These are phyloP conservation scores for Candida piceae DNA, from an alignment of 805 yeast genomes.

Conservation along the genomic window DNA sequence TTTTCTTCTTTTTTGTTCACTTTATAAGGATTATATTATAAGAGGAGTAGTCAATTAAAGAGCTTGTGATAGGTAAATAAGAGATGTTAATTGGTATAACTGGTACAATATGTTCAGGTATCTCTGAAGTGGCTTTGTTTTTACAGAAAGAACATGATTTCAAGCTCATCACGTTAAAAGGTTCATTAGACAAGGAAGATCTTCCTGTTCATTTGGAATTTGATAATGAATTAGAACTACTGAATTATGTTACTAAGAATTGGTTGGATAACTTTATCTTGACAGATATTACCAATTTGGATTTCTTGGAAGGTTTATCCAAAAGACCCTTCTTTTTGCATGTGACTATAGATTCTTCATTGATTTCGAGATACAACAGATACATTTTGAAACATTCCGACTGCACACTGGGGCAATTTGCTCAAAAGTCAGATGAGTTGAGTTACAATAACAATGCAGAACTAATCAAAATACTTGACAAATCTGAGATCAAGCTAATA, in stretches of 20 bases:
- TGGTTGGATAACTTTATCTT: constrained; percentile 66
- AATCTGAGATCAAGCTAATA: constrained; percentile 54
- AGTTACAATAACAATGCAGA: constrained; percentile 8
- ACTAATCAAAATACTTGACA: constrained; percentile 38
- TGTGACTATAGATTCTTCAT: constrained; percentile 71
- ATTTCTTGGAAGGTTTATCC: constrained; percentile 41
- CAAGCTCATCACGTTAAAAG: constrained; percentile 26
- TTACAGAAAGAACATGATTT: constrained; percentile 49
- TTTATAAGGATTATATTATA: too few species aligned
- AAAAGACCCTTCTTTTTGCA: constrained; percentile 84
- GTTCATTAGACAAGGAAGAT: constrained; percentile 12
- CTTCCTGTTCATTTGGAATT: constrained; percentile 30
- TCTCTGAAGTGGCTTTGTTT: constrained; percentile 56
- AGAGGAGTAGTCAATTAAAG: too few species aligned
- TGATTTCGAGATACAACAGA: constrained; percentile 40
- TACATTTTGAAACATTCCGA: constrained; percentile 15
- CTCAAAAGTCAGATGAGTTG: constrained; percentile 10
- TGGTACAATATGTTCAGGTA: constrained; percentile 66
- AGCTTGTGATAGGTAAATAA: too few species aligned
- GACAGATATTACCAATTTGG: constrained; percentile 40
- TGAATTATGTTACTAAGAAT: constrained; percentile 56
- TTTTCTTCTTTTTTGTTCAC: too few species aligned
- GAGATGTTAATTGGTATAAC: constrained; percentile 73
- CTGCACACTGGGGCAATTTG: constrained; percentile 12
- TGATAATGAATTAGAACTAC: constrained; percentile 37